A percentile compares a stretch with the other conserved stretches of the same genome.
Conservation (phyloP, 2,329 filamentous ascomycete species). For the Penicillium sp. region DNA sequence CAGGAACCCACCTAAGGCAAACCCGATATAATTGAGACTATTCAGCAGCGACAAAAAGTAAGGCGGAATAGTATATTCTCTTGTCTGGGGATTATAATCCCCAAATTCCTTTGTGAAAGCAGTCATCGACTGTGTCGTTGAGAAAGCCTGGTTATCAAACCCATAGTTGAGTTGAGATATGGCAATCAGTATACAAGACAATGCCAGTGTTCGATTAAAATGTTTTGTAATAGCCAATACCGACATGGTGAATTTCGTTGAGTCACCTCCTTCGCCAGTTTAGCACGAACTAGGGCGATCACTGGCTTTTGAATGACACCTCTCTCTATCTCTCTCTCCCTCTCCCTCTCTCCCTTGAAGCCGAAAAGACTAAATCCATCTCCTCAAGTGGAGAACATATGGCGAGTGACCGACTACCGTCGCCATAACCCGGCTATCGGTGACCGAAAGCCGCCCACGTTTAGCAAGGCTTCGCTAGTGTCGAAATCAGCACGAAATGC, state of each 20-base stretch:
- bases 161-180: slow-evolving; percentile 47
- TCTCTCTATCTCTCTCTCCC: too few relatives aligned
- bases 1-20: slow-evolving; percentile 11
- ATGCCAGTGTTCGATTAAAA: background rate
- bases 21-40: slow-evolving; percentile 17
- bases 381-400: background rate
- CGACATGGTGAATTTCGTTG: background rate
- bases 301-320: background rate
- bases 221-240: background rate
- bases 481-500: background rate
- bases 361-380: background rate
- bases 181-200: slow-evolving; percentile 34
- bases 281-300: background rate
- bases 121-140: slow-evolving; percentile 44
- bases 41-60: slow-evolving; percentile 41
- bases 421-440: background rate
- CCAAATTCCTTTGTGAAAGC: slow-evolving; percentile 42
- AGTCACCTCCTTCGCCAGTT: background rate
- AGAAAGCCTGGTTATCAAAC: slow-evolving; percentile 46
- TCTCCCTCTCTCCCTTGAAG: background rate
- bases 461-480: background rate
- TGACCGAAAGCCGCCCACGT: background rate
- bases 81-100: slow-evolving; percentile 23
- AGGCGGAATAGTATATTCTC: slow-evolving; percentile 33
- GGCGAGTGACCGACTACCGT: background rate